Conservation (phyloP, 345 rosid genomes). For the Dipteronia sinensis region DNA sequence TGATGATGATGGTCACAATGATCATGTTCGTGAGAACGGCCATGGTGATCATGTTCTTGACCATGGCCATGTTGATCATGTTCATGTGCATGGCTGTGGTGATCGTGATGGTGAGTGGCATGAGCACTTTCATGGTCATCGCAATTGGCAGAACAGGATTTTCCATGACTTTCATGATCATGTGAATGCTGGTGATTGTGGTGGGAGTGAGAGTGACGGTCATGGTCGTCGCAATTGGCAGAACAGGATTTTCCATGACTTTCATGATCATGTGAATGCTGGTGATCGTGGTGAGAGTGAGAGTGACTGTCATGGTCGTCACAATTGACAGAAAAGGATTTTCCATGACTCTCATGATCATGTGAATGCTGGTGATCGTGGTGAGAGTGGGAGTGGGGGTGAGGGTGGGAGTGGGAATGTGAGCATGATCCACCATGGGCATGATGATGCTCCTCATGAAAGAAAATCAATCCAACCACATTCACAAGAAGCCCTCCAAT, state of each 20-base stretch:
- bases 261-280: constrained; percentile 30
- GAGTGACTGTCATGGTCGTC: constrained; percentile 36
- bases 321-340: constrained; percentile 34
- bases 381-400: constrained; percentile 35
- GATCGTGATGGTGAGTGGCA: constrained; percentile 18
- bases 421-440: constrained; percentile 94
- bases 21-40: neutral
- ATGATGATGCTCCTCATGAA: constrained; percentile 99
- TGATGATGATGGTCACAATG: neutral
- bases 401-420: constrained; percentile 58
- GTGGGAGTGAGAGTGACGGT: constrained; percentile 32
- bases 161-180: constrained; percentile 28
- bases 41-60: constrained; percentile 10
- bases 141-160: constrained; percentile 34
- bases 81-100: constrained; percentile 5
- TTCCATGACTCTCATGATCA: constrained; percentile 38
- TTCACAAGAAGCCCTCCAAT: constrained; percentile 92
- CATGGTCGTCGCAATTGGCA: constrained; percentile 31
- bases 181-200: constrained; percentile 26
- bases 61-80: constrained; percentile 24
- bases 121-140: constrained; percentile 25
- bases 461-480: constrained; percentile 84
- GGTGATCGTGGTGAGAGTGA: constrained; percentile 19
- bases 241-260: constrained; percentile 36
- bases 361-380: constrained; percentile 30